A percentile compares a stretch with the other conserved stretches of the same genome.
Evolutionary conservation across 2,329 filamentous ascomycete species (phyloP).

Genomic region (Dendryphion nanum): DNA sequence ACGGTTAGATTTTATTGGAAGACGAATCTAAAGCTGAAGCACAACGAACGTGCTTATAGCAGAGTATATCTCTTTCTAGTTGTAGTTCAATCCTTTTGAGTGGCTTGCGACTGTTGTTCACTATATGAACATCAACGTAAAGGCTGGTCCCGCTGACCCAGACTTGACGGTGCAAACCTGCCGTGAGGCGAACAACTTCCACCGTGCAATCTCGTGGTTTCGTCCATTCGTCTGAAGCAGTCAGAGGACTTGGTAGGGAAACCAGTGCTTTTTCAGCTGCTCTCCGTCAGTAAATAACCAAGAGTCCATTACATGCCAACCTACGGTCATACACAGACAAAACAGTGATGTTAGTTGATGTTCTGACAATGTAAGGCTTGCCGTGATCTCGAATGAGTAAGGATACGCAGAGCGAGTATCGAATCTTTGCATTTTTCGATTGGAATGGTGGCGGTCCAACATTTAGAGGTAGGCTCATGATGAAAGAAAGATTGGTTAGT

Average conservation of each 20-base stretch:
- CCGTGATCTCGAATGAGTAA: slow-evolving; percentile 49
- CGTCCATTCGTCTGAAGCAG: slow-evolving; percentile 48
- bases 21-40: slow-evolving; percentile 3
- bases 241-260: slow-evolving; percentile 53
- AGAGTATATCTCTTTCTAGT: slow-evolving; percentile 51
- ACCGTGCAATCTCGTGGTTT: slow-evolving; percentile 40
- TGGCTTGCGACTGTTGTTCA: slow-evolving; percentile 50
- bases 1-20: background rate
- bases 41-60: slow-evolving; percentile 49
- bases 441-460: slow-evolving; percentile 55
- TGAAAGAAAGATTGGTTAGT: slow-evolving; percentile 49
- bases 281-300: slow-evolving; percentile 6
- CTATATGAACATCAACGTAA: slow-evolving; percentile 54
- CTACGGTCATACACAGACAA: slow-evolving; percentile 55
- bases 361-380: slow-evolving; percentile 50
- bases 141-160: slow-evolving; percentile 58
- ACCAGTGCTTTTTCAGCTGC: slow-evolving; percentile 54
- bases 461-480: slow-evolving; percentile 53
- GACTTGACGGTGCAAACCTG: slow-evolving; percentile 56
- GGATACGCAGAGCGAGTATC: slow-evolving; percentile 50
- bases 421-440: slow-evolving; percentile 52
- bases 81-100: slow-evolving; percentile 53
- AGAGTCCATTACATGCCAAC: slow-evolving; percentile 11
- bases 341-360: slow-evolving; percentile 50
- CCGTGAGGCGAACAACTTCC: slow-evolving; percentile 50